Conservation (phyloP, 495 filamentous ascomycete genomes). For the Aspergillus avenaceus region DNA sequence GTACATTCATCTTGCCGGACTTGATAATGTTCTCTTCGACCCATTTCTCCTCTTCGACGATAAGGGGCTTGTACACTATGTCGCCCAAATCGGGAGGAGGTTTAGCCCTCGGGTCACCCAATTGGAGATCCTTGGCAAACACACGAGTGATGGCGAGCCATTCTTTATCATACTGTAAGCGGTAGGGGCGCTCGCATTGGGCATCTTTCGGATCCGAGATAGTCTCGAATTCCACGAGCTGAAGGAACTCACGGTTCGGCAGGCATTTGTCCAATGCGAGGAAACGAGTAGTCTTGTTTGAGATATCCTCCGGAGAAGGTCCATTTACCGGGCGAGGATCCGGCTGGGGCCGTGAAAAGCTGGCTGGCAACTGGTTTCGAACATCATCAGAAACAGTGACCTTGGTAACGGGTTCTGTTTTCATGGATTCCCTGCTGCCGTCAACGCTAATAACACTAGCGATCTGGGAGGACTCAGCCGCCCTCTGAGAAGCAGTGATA, state of each 20-base stretch:
- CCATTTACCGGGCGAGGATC: constrained; percentile 35
- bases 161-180: constrained; percentile 81
- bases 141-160: constrained; percentile 91
- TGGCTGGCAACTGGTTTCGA: constrained; percentile 61
- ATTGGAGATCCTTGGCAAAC: constrained; percentile 57
- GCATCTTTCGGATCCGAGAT: constrained; percentile 21
- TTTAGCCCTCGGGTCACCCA: constrained; percentile 51
- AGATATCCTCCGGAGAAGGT: constrained; percentile 48
- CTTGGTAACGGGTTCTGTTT: constrained; percentile 2
- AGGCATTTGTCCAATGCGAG: constrained; percentile 82
- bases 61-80: constrained; percentile 54
- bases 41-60: constrained; percentile 67
- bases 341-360: constrained; percentile 48
- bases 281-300: constrained; percentile 75
- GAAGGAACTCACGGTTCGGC: constrained; percentile 72
- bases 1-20: constrained; percentile 56
- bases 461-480: constrained; percentile 11
- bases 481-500: neutral
- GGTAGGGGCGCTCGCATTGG: constrained; percentile 24
- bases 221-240: constrained; percentile 60
- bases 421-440: neutral
- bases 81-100: constrained; percentile 57
- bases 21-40: constrained; percentile 67
- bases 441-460: neutral
- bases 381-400: constrained; percentile 51